Evolutionary conservation across 73 alveolate genomes (phyloP).

Genomic region (Urostyla sp.): DNA sequence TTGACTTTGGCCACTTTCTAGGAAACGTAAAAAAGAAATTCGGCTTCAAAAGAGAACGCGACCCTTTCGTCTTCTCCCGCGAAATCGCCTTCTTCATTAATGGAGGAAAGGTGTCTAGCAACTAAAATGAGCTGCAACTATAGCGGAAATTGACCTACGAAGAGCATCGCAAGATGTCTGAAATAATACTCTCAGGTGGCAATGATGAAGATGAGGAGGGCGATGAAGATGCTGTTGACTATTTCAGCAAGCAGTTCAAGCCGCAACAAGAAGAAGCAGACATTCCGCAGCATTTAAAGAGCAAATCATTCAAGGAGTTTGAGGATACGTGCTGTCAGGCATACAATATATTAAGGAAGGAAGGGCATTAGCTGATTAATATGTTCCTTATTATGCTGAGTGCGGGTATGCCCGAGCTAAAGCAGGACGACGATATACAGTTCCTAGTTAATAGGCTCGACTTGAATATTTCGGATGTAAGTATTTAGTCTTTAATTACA

Average conservation of each 20-base stretch:
- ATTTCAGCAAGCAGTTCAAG: neutral
- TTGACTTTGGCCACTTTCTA: slow-evolving; percentile 97
- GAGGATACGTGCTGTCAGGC: slow-evolving; percentile 73
- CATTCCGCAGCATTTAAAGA: slow-evolving; percentile 28
- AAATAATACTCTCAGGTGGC: slow-evolving; percentile 17
- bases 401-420: slow-evolving; percentile 90
- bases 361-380: slow-evolving; percentile 68
- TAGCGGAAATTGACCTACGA: slow-evolving; percentile 19
- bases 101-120: slow-evolving; percentile 54
- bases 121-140: neutral
- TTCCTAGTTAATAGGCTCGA: slow-evolving; percentile 74
- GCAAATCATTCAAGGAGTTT: slow-evolving; percentile 40
- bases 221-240: slow-evolving; percentile 36
- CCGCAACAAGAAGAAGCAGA: neutral
- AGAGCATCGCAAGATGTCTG: slow-evolving; percentile 15
- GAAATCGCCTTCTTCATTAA: slow-evolving; percentile 79
- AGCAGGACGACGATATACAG: slow-evolving; percentile 76
- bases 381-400: slow-evolving; percentile 74
- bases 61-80: slow-evolving; percentile 89
- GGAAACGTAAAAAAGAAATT: slow-evolving; percentile 96
- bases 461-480: slow-evolving; percentile 75
- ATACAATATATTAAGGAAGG: slow-evolving; percentile 72
- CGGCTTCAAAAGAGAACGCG: slow-evolving; percentile 95
- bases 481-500: too few species aligned
- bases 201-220: neutral